phyloP scores from a whole-genome alignment of 1,284 basidiomycete species.

The Abortiporus biennis region DNA sequence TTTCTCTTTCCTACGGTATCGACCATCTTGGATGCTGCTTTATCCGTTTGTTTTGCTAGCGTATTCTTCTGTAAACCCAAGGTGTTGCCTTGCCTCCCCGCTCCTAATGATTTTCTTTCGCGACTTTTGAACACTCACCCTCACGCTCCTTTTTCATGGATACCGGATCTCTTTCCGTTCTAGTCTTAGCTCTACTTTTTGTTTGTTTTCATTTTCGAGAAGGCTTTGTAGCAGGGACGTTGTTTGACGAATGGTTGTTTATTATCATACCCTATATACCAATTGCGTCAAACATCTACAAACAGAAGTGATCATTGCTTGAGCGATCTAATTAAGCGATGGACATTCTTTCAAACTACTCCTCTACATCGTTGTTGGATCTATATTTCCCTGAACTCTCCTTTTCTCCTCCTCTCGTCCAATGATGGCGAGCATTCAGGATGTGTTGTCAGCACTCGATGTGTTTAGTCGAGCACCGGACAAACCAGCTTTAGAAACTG shows the following conservation, averaged over 20 bases:
- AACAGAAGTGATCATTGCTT: slow-evolving; percentile 10
- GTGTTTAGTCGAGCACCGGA: slow-evolving; percentile 79
- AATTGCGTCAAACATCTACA: slow-evolving; percentile 15
- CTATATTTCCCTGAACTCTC: background rate
- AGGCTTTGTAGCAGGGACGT: slow-evolving; percentile 29
- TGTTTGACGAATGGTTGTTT: slow-evolving; percentile 26
- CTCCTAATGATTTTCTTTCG: slow-evolving; percentile 21
- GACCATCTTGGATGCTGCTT: slow-evolving; percentile 1
- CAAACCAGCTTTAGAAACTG: slow-evolving; percentile 74
- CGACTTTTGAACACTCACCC: slow-evolving; percentile 29
- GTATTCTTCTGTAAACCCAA: slow-evolving; percentile 38
- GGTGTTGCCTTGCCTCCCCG: slow-evolving; percentile 22
- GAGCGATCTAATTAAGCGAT: no score
- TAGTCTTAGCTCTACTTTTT: slow-evolving; percentile 44
- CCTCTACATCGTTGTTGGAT: no score
- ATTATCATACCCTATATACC: slow-evolving; percentile 37
- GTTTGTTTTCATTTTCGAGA: slow-evolving; percentile 22
- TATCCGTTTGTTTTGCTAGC: slow-evolving; percentile 24
- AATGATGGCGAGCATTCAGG: slow-evolving; percentile 64
- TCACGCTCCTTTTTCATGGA: slow-evolving; percentile 60
- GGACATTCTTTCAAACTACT: no score
- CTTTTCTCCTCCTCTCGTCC: slow-evolving; percentile 4
- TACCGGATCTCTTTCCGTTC: slow-evolving; percentile 40
- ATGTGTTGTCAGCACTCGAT: slow-evolving; percentile 65
- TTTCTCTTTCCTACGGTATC: slow-evolving; percentile 21